Percentiles rank a stretch among this genome's conserved stretches.
Evolutionary conservation across 1,284 basidiomycete genomes (phyloP).

Genomic region (Trichosporon ovoides): DNA sequence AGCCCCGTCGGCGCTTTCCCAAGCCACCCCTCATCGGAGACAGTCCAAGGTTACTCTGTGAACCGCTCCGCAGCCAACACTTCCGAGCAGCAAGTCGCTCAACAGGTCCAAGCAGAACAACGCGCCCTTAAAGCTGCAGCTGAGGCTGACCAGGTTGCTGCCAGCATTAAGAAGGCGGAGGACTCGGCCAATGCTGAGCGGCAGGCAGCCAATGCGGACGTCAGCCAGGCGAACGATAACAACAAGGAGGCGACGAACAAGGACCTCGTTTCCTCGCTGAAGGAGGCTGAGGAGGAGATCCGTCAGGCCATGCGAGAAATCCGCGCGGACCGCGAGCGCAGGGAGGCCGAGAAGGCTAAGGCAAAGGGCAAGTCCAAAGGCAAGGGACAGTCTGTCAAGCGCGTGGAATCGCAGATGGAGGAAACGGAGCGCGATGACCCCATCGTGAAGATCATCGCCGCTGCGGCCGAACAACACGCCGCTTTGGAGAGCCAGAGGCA

Average conservation of each 20-base stretch:
- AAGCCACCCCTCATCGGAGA: too few relatives aligned
- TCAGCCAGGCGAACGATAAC: background rate
- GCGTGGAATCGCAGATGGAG: background rate
- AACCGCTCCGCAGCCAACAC: background rate
- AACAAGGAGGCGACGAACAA: constrained; percentile 3
- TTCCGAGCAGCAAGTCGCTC: background rate
- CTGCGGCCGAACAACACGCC: constrained; percentile 1
- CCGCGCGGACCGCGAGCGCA: background rate
- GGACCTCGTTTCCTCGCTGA: background rate
- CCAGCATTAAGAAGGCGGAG: background rate
- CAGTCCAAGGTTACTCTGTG: background rate
- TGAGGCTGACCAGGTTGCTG: background rate
- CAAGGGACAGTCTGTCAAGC: background rate
- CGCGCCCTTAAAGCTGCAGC: background rate
- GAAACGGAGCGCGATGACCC: constrained; percentile 6
- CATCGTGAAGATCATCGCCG: constrained; percentile 10
- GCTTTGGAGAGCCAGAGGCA: background rate
- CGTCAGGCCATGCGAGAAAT: background rate
- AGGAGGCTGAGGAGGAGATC: background rate
- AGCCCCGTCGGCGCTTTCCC: constrained; percentile 11
- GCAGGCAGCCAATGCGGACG: background rate
- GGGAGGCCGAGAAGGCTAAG: background rate
- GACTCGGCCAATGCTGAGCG: constrained; percentile 3
- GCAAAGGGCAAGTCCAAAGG: constrained; percentile 4
- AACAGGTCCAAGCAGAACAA: background rate